A percentile compares a stretch with the other conserved stretches of the same genome.
These are phyloP conservation scores for Naganishia liquefaciens DNA, from an alignment of 1,284 basidiomycete species.

Conservation along the genomic window DNA sequence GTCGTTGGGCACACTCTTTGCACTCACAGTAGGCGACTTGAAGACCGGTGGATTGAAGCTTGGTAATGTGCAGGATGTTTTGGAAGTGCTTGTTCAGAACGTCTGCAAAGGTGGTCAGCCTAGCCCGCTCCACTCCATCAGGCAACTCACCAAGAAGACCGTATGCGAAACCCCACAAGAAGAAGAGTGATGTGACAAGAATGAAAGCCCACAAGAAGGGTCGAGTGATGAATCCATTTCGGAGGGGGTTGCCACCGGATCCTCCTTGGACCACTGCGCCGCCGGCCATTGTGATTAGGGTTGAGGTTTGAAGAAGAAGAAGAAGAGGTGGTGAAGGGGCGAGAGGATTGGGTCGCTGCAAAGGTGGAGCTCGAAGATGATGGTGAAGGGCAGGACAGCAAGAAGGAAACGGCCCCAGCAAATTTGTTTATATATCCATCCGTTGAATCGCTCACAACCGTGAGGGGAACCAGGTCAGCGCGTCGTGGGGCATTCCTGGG, in stretches of 20 bases:
- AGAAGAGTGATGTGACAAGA: slow-evolving; percentile 76
- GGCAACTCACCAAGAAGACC: slow-evolving; percentile 56
- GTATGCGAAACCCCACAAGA: slow-evolving; percentile 65
- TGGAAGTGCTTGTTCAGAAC: slow-evolving; percentile 81
- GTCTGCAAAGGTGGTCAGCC: slow-evolving; percentile 59
- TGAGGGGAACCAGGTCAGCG: slow-evolving; percentile 17
- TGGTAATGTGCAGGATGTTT: slow-evolving; percentile 69
- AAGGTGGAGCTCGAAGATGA: not conserved
- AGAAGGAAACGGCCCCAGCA: not conserved
- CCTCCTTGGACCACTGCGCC: slow-evolving; percentile 45
- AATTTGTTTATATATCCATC: slow-evolving; percentile 7
- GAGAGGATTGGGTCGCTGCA: not conserved
- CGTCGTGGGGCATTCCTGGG: slow-evolving; percentile 9
- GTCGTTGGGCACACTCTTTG: slow-evolving; percentile 55
- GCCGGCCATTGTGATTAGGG: slow-evolving; percentile 43
- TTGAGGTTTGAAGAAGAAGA: slow-evolving; percentile 12
- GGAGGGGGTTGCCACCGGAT: slow-evolving; percentile 43
- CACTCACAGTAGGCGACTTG: slow-evolving; percentile 71
- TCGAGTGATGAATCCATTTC: slow-evolving; percentile 44
- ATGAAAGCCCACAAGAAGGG: slow-evolving; percentile 60
- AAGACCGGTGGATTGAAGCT: slow-evolving; percentile 76
- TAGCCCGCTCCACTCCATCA: not conserved
- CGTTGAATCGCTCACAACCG: too few relatives aligned
- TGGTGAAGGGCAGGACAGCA: not conserved
- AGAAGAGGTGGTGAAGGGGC: not conserved